Conservation (phyloP, 2,329 filamentous ascomycete species). For the Alternaria brassicicola region DNA sequence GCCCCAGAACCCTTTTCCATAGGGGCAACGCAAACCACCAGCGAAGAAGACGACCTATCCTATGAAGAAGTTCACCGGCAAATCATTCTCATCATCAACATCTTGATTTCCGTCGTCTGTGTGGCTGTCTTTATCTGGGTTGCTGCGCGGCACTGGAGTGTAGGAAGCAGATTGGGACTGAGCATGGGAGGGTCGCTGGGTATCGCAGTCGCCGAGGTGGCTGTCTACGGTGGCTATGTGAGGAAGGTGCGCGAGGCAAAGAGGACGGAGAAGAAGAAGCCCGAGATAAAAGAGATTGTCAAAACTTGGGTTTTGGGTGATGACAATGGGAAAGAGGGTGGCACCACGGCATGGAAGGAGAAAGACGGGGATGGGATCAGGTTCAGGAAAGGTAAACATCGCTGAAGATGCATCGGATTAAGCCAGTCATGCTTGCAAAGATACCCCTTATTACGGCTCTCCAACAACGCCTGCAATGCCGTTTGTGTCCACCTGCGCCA, state of each 20-base stretch:
- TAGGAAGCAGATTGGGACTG: slow-evolving; percentile 71
- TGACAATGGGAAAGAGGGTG: slow-evolving; percentile 18
- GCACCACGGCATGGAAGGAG: slow-evolving; percentile 22
- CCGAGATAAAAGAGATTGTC: slow-evolving; percentile 72
- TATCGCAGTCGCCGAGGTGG: slow-evolving; percentile 77
- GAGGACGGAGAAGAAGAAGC: slow-evolving; percentile 63
- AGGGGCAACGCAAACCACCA: slow-evolving; percentile 45
- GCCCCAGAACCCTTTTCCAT: slow-evolving; percentile 59
- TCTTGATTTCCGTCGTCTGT: slow-evolving; percentile 83
- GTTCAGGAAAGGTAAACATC: slow-evolving; percentile 54
- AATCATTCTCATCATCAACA: slow-evolving; percentile 84
- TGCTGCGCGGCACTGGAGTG: slow-evolving; percentile 76
- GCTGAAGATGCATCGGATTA: slow-evolving; percentile 36
- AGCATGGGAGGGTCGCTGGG: slow-evolving; percentile 72
- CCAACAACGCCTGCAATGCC: slow-evolving; percentile 33
- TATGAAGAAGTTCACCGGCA: slow-evolving; percentile 80
- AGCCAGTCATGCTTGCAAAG: slow-evolving; percentile 8
- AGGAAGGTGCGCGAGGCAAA: slow-evolving; percentile 73
- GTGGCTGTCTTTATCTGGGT: slow-evolving; percentile 80
- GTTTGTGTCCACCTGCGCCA: slow-evolving; percentile 8
- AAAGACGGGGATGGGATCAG: slow-evolving; percentile 43
- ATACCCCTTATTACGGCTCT: not conserved
- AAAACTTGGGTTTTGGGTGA: slow-evolving; percentile 69
- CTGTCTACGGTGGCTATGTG: slow-evolving; percentile 76
- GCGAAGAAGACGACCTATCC: slow-evolving; percentile 66